A percentile compares a stretch with the other conserved stretches of the same genome.
phyloP scores from a whole-genome alignment of 2,329 filamentous ascomycete species.

The Ophiostoma novo-ulmi region DNA sequence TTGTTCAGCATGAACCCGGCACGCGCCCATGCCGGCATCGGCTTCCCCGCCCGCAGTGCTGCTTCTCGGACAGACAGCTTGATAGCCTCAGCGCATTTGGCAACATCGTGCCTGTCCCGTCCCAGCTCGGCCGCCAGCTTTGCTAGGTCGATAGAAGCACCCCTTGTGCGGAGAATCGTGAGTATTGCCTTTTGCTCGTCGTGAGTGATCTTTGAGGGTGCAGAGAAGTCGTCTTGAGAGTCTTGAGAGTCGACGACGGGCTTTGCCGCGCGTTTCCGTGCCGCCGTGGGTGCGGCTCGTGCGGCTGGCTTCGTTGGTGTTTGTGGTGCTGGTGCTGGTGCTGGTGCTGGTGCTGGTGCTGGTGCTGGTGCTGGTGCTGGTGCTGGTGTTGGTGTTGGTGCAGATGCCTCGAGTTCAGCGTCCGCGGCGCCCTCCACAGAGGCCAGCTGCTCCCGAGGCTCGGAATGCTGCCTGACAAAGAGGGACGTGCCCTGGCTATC shows the following conservation, averaged over 20 bases:
- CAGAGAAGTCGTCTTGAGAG: not conserved
- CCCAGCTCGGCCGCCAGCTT: slow-evolving; percentile 22
- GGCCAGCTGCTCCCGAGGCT: not conserved
- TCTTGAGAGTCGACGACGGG: not conserved
- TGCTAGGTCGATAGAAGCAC: slow-evolving; percentile 9
- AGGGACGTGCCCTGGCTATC: not conserved
- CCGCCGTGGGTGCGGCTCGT: not conserved
- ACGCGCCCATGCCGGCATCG: slow-evolving; percentile 23
- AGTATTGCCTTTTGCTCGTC: slow-evolving; percentile 20
- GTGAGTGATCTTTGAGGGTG: not conserved
- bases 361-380: slow-evolving; percentile 25
- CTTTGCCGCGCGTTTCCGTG: not conserved
- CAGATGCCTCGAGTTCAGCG: not conserved
- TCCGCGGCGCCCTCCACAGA: not conserved
- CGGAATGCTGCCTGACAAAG: not conserved
- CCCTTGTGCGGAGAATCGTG: slow-evolving; percentile 12
- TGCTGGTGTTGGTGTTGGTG: too few relatives aligned
- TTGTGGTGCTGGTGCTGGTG: not conserved
- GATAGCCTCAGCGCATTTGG: slow-evolving; percentile 21
- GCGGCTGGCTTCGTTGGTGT: too few relatives aligned
- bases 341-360: not conserved
- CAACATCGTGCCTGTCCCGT: slow-evolving; percentile 23
- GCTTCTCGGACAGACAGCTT: slow-evolving; percentile 22
- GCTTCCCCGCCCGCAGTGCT: not conserved
- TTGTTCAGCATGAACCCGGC: slow-evolving; percentile 13